Base-by-base conservation (phyloP, 495 filamentous ascomycete species). In the Neurospora sp. region DNA sequence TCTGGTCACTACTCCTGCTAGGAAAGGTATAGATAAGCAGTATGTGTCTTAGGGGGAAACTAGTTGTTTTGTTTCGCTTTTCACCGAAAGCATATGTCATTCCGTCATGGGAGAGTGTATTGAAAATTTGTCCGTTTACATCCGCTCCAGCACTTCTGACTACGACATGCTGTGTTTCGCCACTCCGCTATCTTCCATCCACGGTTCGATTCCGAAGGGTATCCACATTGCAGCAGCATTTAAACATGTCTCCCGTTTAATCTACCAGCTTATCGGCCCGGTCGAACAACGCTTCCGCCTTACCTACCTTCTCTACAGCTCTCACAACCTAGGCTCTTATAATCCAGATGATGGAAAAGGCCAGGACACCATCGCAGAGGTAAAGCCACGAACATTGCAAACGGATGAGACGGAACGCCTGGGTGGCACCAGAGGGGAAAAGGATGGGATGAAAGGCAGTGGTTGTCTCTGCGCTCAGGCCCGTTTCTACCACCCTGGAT, bases 21-120 rank as follows among this genome's bases (percentile, higher is more conserved):
- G 72, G 71, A 76, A 73, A 79, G 70, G 76, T 81, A 78, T 81
- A 81, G 78, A 80, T 79, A 77, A 74, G 76, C 72, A 70, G 74
- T 73, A 12, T 70, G 40, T 48, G 72, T 72, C 41, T 71, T 69
- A 62, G 35, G 38, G 72, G 70, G 71, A 72, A 46, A 72, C 70
- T 75, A 75, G 72, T 69, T 74, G 69, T 76, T 69, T 70, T 72
- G 75, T 62, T 73, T 75, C 46, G 76, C 76, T 72, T 66, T 59
- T 72, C 46, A 38, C 71, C 70, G 10, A 71, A 71, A 35, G 31
- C 38, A 46, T 54, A 71, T 40, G 70, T 35, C 39, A 71, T 31
- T 16, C 18, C 20, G 23, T 71, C 40, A 54, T 46, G 54, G 27
- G 54, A 62, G 54, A 62, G 54, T 62, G 54, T 62, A 62, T 62